Base-by-base conservation (phyloP, 2,329 filamentous ascomycete species). In the Xylaria sp. region DNA sequence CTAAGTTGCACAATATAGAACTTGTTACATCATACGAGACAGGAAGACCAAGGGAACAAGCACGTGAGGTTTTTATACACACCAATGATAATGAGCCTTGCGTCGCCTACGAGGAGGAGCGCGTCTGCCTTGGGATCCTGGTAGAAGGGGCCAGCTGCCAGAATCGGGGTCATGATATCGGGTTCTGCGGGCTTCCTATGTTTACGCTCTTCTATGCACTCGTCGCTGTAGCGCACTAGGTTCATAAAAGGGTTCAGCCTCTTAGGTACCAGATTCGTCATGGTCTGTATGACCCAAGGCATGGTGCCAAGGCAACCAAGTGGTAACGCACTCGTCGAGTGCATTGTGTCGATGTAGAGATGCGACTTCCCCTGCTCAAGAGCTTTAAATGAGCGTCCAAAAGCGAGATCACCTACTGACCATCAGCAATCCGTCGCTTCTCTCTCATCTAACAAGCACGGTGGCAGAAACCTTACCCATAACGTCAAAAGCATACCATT, bases 401-500 rank as follows among this genome's bases (percentile, higher is more conserved):
- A 72, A 20, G 69, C 70, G 18, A 71, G 70, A 34, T 71, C 69
- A 48, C 70, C 70, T 72, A 28, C 3, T 23, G 3, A 15, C 13
- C 28, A 52, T 70, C 23, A 68, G 53, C 20, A 13, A 39, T 53
- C 28, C 7, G 32, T 13, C 41, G 8, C 9, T 9, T 20, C 7
- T 50, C 23, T 34, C 28, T 13, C 36, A n/a, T 8, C 1, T 9
- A 30, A 48, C 18, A 23, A n/a, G 20, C n/a, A 41, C 23, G 3
- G 5, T 13, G 23, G 25, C n/a, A 8, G 6, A 59, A 45, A n/a
- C 39, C 65, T 66, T 58, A 72, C 69, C 71, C 71, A 72, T 71
- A 6, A 71, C 67, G 59, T 72, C 71, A 52, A 72, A 72, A 9
- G 65, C 60, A 41, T 60, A 72, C 71, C 67, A 70, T 45, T 70